These are phyloP conservation scores for Blastomyces silverae DNA, from an alignment of 2,329 filamentous ascomycete species.

Conservation along the genomic window DNA sequence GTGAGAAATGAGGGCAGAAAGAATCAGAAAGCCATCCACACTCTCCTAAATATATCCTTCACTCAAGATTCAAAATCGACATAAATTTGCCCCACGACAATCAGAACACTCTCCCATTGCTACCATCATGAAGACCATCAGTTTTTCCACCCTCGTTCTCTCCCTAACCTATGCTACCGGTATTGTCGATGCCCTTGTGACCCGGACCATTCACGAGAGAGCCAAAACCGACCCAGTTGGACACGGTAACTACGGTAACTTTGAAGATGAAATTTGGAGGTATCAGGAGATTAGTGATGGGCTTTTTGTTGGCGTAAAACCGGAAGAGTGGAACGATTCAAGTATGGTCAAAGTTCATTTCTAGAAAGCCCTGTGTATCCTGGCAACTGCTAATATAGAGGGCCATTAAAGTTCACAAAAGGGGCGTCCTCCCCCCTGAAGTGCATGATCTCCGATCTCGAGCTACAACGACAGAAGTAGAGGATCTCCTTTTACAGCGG, in stretches of 20 bases:
- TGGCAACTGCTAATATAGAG: not conserved
- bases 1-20: not conserved
- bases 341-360: not conserved
- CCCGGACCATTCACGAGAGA: not conserved
- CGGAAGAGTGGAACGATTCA: slow-evolving; percentile 7
- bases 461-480: not conserved
- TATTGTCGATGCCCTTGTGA: slow-evolving; percentile 3
- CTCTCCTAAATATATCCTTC: not conserved
- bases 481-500: not conserved
- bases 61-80: not conserved
- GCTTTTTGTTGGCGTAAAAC: slow-evolving; percentile 8
- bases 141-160: not conserved
- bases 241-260: slow-evolving; percentile 1
- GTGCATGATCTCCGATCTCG: not conserved
- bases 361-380: not conserved
- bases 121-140: not conserved
- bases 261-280: slow-evolving; percentile 3
- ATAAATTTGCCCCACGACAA: not conserved
- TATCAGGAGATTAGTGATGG: slow-evolving; percentile 8
- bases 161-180: slow-evolving; percentile 2
- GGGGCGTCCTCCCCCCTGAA: not conserved
- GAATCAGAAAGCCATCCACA: not conserved
- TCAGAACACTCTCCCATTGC: not conserved
- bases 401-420: not conserved
- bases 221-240: slow-evolving; percentile 1